Conservation (phyloP, 2,329 filamentous ascomycete species). For the Fusarium virguliforme region DNA sequence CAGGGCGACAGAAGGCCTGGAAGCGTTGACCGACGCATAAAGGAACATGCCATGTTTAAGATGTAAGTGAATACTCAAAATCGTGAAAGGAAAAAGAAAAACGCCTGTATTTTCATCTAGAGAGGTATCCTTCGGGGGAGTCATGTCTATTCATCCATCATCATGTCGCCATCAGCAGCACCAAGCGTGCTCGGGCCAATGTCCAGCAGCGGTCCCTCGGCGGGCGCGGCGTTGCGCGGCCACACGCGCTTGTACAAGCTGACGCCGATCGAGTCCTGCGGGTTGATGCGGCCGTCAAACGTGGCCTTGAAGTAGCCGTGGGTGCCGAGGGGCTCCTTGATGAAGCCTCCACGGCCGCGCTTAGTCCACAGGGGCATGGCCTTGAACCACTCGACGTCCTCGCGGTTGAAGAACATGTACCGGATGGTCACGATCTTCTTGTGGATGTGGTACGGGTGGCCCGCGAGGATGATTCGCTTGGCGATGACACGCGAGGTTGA, state of each 20-base stretch:
- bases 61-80: background rate
- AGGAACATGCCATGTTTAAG: slow-evolving; percentile 18
- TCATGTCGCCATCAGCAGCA: slow-evolving; percentile 54
- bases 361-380: slow-evolving; percentile 95
- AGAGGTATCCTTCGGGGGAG: slow-evolving; percentile 48
- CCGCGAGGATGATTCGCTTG: slow-evolving; percentile 94
- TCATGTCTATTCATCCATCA: slow-evolving; percentile 56
- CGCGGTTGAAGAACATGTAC: slow-evolving; percentile 99
- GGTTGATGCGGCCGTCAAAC: slow-evolving; percentile 96
- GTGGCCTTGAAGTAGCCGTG: slow-evolving; percentile 99
- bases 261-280: slow-evolving; percentile 93
- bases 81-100: slow-evolving; percentile 34
- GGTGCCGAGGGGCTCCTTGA: slow-evolving; percentile 95
- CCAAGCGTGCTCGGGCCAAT: slow-evolving; percentile 44
- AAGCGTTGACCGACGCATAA: slow-evolving; percentile 57
- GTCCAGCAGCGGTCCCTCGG: slow-evolving; percentile 63
- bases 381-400: slow-evolving; percentile 98
- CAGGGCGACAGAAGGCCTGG: slow-evolving; percentile 70
- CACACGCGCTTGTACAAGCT: slow-evolving; percentile 90
- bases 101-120: slow-evolving; percentile 52
- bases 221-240: slow-evolving; percentile 76
- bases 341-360: slow-evolving; percentile 87
- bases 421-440: slow-evolving; percentile 96
- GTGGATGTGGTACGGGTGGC: slow-evolving; percentile 98
- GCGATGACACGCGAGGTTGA: slow-evolving; percentile 85